These are phyloP conservation scores for Phylloporus arenicola DNA, from an alignment of 768 basidiomycete genomes.

Conservation along the genomic window DNA sequence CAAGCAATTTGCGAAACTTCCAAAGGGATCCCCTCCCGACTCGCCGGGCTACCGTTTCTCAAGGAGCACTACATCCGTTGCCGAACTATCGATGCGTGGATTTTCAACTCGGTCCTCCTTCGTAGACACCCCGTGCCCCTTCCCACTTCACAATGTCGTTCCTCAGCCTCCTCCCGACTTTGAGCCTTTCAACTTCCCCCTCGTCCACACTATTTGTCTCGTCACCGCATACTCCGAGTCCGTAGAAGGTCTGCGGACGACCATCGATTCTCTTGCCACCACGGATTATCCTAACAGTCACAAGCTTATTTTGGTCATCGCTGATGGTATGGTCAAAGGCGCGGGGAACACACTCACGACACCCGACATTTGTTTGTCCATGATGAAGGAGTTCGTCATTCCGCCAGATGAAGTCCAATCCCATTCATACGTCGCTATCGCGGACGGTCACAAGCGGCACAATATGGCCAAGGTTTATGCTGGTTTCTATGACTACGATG, in stretches of 20 bases:
- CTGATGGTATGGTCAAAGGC: slow-evolving; percentile 98
- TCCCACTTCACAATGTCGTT: slow-evolving; percentile 86
- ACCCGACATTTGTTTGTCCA: slow-evolving; percentile 86
- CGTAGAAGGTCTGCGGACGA: slow-evolving; percentile 91
- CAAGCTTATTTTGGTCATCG: slow-evolving; percentile 91
- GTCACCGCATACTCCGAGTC: slow-evolving; percentile 99
- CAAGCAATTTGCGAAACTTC: slow-evolving; percentile 48
- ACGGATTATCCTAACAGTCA: slow-evolving; percentile 99
- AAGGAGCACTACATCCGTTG: slow-evolving; percentile 76
- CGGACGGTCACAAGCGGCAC: slow-evolving; percentile 98
- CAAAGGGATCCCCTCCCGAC: slow-evolving; percentile 66
- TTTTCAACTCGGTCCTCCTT: slow-evolving; percentile 44
- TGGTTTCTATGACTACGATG: slow-evolving; percentile 94
- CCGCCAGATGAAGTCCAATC: slow-evolving; percentile 80
- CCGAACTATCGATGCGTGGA: slow-evolving; percentile 33
- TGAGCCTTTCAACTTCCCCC: slow-evolving; percentile 94
- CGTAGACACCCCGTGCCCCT: slow-evolving; percentile 76
- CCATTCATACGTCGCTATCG: slow-evolving; percentile 96
- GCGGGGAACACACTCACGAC: slow-evolving; percentile 85
- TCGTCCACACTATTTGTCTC: slow-evolving; percentile 89
- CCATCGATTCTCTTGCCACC: slow-evolving; percentile 95
- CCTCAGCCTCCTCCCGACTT: slow-evolving; percentile 88
- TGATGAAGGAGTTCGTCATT: slow-evolving; percentile 96
- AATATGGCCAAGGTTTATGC: slow-evolving; percentile 99
- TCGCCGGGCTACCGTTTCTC: slow-evolving; percentile 67